Conservation (phyloP, 192 early-diverging fungal species). For the Umbelopsis sp. region DNA sequence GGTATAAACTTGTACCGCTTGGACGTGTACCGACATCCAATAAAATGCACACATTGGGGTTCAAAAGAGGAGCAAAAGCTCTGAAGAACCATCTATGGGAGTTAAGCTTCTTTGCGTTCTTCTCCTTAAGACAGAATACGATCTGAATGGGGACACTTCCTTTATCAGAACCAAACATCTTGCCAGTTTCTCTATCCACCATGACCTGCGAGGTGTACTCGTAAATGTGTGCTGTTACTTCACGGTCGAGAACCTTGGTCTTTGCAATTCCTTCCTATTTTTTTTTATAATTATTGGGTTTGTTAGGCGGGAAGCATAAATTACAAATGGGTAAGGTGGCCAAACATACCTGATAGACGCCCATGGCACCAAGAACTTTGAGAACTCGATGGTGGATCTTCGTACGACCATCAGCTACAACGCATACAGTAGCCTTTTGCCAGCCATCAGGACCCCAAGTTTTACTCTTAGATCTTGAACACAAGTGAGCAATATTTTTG, state of each 20-base stretch:
- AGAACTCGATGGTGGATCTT: conserved; percentile 80
- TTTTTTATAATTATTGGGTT: not conserved
- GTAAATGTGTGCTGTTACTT: conserved; percentile 83
- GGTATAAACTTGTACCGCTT: conserved; percentile 78
- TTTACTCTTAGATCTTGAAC: conserved; percentile 70
- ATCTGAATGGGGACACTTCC: conserved; percentile 84
- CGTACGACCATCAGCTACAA: conserved; percentile 87
- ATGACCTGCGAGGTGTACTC: conserved; percentile 86
- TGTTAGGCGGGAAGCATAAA: not conserved
- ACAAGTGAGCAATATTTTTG: conserved; percentile 88
- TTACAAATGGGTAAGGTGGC: not conserved
- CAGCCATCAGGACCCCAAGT: conserved; percentile 86
- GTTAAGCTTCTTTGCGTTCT: conserved; percentile 94
- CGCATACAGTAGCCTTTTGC: conserved; percentile 92
- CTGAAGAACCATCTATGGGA: conserved; percentile 98
- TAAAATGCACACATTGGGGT: conserved; percentile 86
- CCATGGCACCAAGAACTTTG: conserved; percentile 81
- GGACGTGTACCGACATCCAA: conserved; percentile 94
- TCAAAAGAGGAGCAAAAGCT: conserved; percentile 80
- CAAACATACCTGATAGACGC: conserved; percentile 67
- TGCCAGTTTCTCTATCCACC: conserved; percentile 64
- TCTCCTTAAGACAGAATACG: conserved; percentile 90
- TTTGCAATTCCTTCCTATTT: conserved; percentile 61
- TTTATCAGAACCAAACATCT: conserved; percentile 63
- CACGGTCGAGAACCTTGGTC: conserved; percentile 65